Evolutionary conservation across 805 yeast species (phyloP), one percentile per base, ranked within the genome.

Genomic region (Metschnikowia cubensis): DNA sequence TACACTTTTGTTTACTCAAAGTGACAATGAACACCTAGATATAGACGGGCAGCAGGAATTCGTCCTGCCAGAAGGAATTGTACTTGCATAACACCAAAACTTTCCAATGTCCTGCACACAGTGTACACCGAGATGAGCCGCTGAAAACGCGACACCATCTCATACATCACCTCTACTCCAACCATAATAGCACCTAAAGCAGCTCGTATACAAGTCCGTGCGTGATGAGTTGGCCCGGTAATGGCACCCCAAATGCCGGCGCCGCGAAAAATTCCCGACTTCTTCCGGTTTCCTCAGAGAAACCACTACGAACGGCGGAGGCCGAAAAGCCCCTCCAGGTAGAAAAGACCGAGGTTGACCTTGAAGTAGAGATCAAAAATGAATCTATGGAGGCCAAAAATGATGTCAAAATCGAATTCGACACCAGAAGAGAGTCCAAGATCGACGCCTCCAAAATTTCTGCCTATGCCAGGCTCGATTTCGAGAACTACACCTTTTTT

Each of bases 401-500:
- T 10, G 29, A 25, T 25, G 11, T 4, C 10, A 25, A 25, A 25
- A 25, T 25, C 11, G 29, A 25, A 25, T 8, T 8, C 14, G 33
- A 20, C 14, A 21, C 20, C 21, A 25, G 17, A 14, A 39, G 25
- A 4, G 34, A 32, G 15, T 39, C 40, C 15, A 46, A 47, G 3
- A 22, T 43, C 6, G 37, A 34, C 37, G 48, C 48, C 31, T 42
- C 48, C 44, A 65, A 71, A 48, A 79, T 80, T 32, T 79, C 81
- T 22, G 84, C 84, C 3, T 81, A 81, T 65, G 94, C 94, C 1
- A 73, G 90, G 58, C 71, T 94, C 36, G 98, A 94, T 65, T 94
- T 94, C 66, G 96, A 88, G 52, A 82, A 88, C 55, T 92, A 87
- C 65, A 91, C 97, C 2, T 94, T 94, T 64, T 94, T 92, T 60